These are phyloP conservation scores for Quercus gilva DNA, from an alignment of 306 rosid genomes.

Conservation along the genomic window DNA sequence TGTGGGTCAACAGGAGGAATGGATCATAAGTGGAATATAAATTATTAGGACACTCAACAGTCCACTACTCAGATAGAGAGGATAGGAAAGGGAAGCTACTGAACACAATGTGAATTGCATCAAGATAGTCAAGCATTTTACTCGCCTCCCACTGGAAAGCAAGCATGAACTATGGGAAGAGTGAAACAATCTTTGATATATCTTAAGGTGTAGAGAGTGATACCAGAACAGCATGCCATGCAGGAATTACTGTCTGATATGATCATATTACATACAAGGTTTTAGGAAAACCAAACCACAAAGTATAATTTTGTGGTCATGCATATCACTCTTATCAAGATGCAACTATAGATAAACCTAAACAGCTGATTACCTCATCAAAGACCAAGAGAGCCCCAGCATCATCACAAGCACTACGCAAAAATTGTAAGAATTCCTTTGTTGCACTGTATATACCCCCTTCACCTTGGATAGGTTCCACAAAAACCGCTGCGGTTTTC, in stretches of 20 bases:
- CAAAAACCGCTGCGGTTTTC: constrained; percentile 80
- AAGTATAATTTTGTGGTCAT: not conserved
- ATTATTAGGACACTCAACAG: no score
- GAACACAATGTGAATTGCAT: no score
- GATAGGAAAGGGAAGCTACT: no score
- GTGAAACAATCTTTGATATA: not conserved
- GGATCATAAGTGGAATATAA: no score
- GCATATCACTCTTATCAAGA: not conserved
- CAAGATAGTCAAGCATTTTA: no score
- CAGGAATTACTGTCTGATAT: not conserved
- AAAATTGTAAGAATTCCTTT: constrained; percentile 70
- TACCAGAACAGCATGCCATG: not conserved
- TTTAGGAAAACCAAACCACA: not conserved
- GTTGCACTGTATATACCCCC: constrained; percentile 89
- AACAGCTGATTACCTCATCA: constrained; percentile 66
- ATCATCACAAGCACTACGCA: constrained; percentile 77
- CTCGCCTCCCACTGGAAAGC: no score
- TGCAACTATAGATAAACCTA: not conserved
- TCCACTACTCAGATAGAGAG: no score
- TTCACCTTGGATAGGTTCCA: constrained; percentile 97
- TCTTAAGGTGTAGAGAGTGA: not conserved
- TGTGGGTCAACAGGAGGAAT: not conserved
- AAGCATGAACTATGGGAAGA: not conserved
- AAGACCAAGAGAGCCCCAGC: constrained; percentile 77
- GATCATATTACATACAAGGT: not conserved